A percentile compares a stretch with the other conserved stretches of the same genome.
Evolutionary conservation across 495 filamentous ascomycete species (phyloP).

Genomic region (Talaromyces proteolyticus): DNA sequence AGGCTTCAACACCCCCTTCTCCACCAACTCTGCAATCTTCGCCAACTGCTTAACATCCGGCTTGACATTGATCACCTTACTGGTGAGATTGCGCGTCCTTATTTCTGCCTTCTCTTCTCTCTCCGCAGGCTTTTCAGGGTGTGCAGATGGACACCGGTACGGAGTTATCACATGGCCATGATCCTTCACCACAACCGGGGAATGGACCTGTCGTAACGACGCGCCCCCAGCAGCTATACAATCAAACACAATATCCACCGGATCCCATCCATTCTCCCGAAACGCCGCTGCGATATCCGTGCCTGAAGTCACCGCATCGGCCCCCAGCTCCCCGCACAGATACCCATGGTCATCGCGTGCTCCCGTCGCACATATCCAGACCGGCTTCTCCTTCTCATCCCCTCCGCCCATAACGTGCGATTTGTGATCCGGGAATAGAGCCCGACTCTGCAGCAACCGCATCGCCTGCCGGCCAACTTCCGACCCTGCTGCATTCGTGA

Average conservation of each 20-base stretch:
- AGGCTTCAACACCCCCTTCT: conserved; percentile 24
- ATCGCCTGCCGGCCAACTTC: conserved; percentile 33
- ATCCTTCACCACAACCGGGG: conserved; percentile 23
- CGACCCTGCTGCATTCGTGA: conserved; percentile 31
- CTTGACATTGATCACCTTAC: conserved; percentile 32
- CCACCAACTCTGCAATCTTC: conserved; percentile 27
- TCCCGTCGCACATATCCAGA: conserved; percentile 36
- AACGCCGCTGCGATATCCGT: conserved; percentile 27
- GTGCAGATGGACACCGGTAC: not conserved
- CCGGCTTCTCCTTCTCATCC: not conserved
- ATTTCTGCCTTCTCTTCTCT: conserved; percentile 5
- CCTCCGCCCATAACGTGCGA: conserved; percentile 9
- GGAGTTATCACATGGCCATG: conserved; percentile 30
- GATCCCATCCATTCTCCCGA: conserved; percentile 21
- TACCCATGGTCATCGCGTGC: conserved; percentile 20
- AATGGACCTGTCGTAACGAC: conserved; percentile 28
- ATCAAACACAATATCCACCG: conserved; percentile 37
- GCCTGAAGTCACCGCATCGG: conserved; percentile 20
- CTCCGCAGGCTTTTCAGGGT: conserved; percentile 3
- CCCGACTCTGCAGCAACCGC: conserved; percentile 26
- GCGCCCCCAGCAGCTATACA: conserved; percentile 21
- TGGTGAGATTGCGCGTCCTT: conserved; percentile 20
- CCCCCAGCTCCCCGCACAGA: conserved; percentile 17
- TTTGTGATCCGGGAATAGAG: conserved; percentile 24
- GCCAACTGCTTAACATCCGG: conserved; percentile 25